Base-by-base conservation (phyloP, 805 yeast genomes). In the Candida hungchunana region DNA sequence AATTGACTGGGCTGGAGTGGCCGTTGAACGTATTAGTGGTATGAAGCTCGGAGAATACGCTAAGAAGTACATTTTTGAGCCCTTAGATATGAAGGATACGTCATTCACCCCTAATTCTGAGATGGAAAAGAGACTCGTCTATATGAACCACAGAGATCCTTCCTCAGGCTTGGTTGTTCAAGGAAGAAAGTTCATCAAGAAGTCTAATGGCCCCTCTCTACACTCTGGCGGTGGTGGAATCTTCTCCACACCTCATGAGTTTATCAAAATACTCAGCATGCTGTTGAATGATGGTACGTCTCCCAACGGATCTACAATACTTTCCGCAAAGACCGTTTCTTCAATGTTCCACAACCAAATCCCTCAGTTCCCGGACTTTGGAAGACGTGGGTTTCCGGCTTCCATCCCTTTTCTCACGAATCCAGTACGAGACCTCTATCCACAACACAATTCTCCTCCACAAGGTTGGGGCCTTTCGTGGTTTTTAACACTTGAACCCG, bases 161-260 rank as follows among this genome's bases (percentile, higher is more conserved):
- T 38, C 46, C 37, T 53, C 35, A 26, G 48, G 31, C 23, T 36
- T 37, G 14, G 14, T 27, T 6, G n/a, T 5, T 13, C 13, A 27
- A 12, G 5, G 18, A 9, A 16, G 13, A 10, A 12, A 11, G 6
- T 14, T 14, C 7, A 18, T 15, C 18, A 7, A 13, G 18, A 26
- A 15, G 5, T 7, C 18, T 14, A 8, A 37, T 22, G 26, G 15
- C 2, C 11, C 15, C 9, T 31, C 31, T 26, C 34, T 56, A 22
- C 58, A 59, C 33, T 54, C 63, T 44, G 74, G 70, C 6, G 74
- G 74, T 18, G 69, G 63, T 7, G 74, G 74, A 4, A 42, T 62
- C 29, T 66, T 58, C 32, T 60, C 68, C 1, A 64, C 61, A 7
- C 64, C 62, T 5, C 51, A 50, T 8, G 73, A 69, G 41, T 69